These are phyloP conservation scores for Globisporangium paddicum DNA, from an alignment of 352 stramenopile genomes.

Conservation along the genomic window DNA sequence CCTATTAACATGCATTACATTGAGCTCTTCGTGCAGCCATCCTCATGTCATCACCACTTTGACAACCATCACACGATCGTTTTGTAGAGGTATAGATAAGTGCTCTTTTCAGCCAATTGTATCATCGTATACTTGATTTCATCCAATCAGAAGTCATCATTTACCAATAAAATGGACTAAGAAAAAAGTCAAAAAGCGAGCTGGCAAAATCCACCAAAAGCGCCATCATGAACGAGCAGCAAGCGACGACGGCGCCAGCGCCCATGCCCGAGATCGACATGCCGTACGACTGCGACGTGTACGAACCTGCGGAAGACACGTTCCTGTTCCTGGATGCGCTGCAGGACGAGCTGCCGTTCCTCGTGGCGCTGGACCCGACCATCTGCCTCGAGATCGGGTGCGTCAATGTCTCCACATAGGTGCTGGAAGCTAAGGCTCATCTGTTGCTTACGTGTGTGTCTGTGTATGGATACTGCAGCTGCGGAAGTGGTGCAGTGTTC, in stretches of 20 bases:
- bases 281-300: slow-evolving; percentile 88
- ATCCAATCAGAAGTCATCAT: too few relatives aligned
- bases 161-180: too few relatives aligned
- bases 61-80: too few relatives aligned
- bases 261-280: slow-evolving; percentile 69
- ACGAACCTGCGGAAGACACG: slow-evolving; percentile 97
- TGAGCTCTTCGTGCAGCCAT: too few relatives aligned
- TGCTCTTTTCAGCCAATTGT: too few relatives aligned
- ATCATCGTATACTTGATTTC: too few relatives aligned
- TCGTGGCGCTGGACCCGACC: slow-evolving; percentile 46
- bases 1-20: too few relatives aligned
- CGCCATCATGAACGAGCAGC: neutral
- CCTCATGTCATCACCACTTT: too few relatives aligned
- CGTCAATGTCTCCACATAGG: slow-evolving; percentile 4
- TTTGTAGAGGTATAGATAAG: too few relatives aligned
- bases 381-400: slow-evolving; percentile 90
- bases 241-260: slow-evolving; percentile 12
- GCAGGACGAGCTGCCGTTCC: slow-evolving; percentile 73
- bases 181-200: too few relatives aligned
- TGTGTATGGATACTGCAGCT: slow-evolving; percentile 17
- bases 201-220: neutral
- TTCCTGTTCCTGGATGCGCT: slow-evolving; percentile 96
- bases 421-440: too few relatives aligned
- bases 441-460: neutral
- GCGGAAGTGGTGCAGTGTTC: slow-evolving; percentile 60